Conservation (phyloP, 495 filamentous ascomycete genomes). For the Amphirosellinia nigrospora region DNA sequence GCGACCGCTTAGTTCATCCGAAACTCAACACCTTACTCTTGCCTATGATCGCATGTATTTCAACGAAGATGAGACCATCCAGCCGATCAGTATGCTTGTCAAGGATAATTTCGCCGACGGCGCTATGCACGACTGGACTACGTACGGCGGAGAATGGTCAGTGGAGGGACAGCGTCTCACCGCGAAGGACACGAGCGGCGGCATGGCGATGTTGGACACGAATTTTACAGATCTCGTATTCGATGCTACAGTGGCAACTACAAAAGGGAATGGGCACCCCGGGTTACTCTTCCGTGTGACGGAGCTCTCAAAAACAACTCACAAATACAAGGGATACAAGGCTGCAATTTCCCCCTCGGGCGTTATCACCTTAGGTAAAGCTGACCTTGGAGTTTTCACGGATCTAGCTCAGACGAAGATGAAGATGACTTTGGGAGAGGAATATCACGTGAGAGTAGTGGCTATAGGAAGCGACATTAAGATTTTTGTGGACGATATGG, state of each 20-base stretch:
- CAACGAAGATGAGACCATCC: slow-evolving; percentile 47
- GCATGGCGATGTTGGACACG: slow-evolving; percentile 39
- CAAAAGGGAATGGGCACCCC: slow-evolving; percentile 31
- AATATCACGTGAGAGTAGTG: slow-evolving; percentile 34
- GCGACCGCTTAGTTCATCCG: slow-evolving; percentile 45
- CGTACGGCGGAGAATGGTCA: slow-evolving; percentile 35
- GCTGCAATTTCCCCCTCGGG: slow-evolving; percentile 33
- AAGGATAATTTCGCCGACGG: slow-evolving; percentile 46
- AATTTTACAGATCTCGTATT: slow-evolving; percentile 37
- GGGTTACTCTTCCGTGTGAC: slow-evolving; percentile 38
- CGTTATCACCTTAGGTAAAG: slow-evolving; percentile 30
- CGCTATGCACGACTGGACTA: slow-evolving; percentile 39
- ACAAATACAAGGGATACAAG: slow-evolving; percentile 36
- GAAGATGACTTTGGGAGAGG: slow-evolving; percentile 15
- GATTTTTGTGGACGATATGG: slow-evolving; percentile 33
- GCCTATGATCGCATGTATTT: slow-evolving; percentile 57
- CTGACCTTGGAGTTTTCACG: slow-evolving; percentile 28
- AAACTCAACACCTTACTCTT: slow-evolving; percentile 48
- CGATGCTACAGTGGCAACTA: slow-evolving; percentile 33
- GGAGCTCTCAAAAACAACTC: slow-evolving; percentile 15
- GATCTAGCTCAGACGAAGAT: slow-evolving; percentile 15
- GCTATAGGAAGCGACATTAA: slow-evolving; percentile 32
- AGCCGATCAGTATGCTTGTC: slow-evolving; percentile 47
- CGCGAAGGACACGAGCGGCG: slow-evolving; percentile 19
- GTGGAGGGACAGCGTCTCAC: slow-evolving; percentile 29